phyloP scores from a whole-genome alignment of 78 protist species.

The Salpingoeca rosetta region DNA sequence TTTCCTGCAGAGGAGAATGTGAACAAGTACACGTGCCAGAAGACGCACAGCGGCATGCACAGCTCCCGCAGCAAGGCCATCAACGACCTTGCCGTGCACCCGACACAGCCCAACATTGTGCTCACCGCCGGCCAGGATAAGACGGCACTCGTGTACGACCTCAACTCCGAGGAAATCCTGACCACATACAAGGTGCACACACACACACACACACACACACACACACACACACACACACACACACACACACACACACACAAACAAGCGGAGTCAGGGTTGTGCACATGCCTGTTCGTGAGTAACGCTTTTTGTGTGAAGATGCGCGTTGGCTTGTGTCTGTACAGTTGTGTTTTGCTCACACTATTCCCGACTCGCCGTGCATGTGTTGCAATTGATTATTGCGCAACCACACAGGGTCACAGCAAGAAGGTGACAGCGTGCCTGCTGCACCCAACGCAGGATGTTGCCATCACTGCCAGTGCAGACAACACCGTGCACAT shows the following conservation, averaged over 20 bases:
- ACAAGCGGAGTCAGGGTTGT: too few species aligned
- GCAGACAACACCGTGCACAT: conserved; percentile 23
- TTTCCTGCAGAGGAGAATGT: conserved; percentile 13
- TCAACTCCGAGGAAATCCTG: background rate
- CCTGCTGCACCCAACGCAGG: conserved; percentile 27
- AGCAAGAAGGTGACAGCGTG: conserved; percentile 24
- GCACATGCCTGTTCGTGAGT: too few species aligned
- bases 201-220: too few species aligned
- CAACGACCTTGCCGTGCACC: background rate
- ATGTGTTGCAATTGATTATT: too few species aligned
- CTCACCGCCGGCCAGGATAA: conserved; percentile 34
- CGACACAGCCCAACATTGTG: background rate
- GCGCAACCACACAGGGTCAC: conserved; percentile 23
- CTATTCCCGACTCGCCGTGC: too few species aligned
- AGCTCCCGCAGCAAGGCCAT: background rate
- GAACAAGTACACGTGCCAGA: background rate
- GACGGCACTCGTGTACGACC: conserved; percentile 23
- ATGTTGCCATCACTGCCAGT: background rate
- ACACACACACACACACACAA: too few species aligned
- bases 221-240: too few species aligned
- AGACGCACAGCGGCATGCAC: background rate
- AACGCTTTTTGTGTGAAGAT: too few species aligned
- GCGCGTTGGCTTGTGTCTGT: too few species aligned
- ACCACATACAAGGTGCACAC: background rate
- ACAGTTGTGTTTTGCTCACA: too few species aligned